Conservation (phyloP, 148 eudicot genomes). For the Polygonum aviculare region DNA sequence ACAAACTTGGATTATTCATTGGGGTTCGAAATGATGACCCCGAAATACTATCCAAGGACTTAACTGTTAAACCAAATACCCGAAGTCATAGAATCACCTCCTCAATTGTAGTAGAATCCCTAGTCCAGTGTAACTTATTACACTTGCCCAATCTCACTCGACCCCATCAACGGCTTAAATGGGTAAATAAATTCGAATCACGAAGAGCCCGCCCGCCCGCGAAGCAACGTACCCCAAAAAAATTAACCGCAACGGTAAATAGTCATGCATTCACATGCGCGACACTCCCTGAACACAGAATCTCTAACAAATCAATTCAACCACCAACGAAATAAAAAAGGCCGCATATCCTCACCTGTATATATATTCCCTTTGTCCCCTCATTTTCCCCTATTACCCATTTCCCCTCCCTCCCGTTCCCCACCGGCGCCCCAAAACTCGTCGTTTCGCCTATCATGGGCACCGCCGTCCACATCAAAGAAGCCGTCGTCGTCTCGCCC, state of each 20-base stretch:
- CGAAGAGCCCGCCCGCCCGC: not conserved
- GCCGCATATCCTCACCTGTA: constrained; percentile 9
- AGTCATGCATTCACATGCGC: not conserved
- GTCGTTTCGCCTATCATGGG: not conserved
- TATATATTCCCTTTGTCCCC: constrained; percentile 10
- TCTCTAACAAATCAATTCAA: not conserved
- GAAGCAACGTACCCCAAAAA: not conserved
- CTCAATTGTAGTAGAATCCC: too few relatives aligned
- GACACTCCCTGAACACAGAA: constrained; percentile 3
- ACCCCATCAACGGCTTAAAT: not conserved
- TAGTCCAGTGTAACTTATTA: too few relatives aligned
- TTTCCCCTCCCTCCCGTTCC: not conserved
- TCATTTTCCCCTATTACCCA: not conserved
- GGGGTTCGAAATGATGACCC: too few relatives aligned
- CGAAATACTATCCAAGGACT: too few relatives aligned
- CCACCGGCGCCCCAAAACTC: not conserved
- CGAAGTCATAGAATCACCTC: too few relatives aligned
- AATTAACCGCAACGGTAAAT: not conserved
- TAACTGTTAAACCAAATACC: too few relatives aligned
- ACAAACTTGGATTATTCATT: too few relatives aligned
- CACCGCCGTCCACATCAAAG: constrained; percentile 34
- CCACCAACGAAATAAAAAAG: constrained; percentile 1
- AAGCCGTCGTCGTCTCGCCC: constrained; percentile 48
- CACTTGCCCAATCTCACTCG: too few relatives aligned
- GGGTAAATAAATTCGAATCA: not conserved